Conservation (phyloP, 208 protist species). For the Tritrichomonas foetus region DNA sequence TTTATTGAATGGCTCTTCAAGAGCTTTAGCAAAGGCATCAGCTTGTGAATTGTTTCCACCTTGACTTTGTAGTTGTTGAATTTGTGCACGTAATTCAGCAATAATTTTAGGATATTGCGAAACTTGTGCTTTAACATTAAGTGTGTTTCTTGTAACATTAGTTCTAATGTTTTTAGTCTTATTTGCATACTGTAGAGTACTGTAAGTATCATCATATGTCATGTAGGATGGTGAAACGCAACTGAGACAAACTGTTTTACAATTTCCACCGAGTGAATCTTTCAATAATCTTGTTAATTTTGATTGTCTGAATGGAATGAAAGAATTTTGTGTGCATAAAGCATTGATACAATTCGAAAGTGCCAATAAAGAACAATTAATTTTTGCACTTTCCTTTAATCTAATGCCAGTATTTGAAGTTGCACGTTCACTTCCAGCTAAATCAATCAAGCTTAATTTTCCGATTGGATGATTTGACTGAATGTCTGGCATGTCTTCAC, state of each 20-base stretch:
- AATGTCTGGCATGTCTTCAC: background rate
- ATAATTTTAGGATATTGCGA: background rate
- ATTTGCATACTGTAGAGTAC: conserved; percentile 64
- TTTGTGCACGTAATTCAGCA: background rate
- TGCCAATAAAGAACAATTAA: conserved; percentile 30
- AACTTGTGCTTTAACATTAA: conserved; percentile 51
- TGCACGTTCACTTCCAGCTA: conserved; percentile 34
- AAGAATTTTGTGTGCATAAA: background rate
- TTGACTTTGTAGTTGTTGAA: background rate
- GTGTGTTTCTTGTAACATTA: conserved; percentile 69
- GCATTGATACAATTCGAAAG: conserved; percentile 41
- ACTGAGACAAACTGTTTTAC: conserved; percentile 62
- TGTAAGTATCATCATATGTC: conserved; percentile 63
- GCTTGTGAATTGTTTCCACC: background rate
- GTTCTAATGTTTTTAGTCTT: conserved; percentile 72
- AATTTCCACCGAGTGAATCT: conserved; percentile 62
- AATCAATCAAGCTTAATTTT: conserved; percentile 18
- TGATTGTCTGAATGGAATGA: conserved; percentile 72
- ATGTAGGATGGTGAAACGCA: conserved; percentile 59
- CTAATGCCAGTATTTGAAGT: background rate
- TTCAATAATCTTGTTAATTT: conserved; percentile 58
- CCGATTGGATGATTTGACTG: background rate
- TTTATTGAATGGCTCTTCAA: background rate
- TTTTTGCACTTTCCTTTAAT: conserved; percentile 25
- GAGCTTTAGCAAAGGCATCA: background rate